Conservation (phyloP, 306 rosid genomes). For the Datisca glomerata region DNA sequence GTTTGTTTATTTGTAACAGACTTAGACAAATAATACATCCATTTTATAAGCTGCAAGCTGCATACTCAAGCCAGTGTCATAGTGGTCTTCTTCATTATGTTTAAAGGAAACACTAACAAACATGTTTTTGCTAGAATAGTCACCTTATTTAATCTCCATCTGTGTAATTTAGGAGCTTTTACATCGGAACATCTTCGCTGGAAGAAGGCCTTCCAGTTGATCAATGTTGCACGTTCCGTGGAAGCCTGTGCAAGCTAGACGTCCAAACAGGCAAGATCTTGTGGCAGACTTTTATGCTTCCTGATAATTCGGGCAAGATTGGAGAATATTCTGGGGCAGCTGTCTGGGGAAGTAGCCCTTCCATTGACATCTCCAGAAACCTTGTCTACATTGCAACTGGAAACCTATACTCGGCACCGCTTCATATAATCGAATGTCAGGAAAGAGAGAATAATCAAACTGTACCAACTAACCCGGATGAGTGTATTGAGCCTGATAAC, state of each 20-base stretch:
- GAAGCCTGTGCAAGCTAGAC: constrained; percentile 32
- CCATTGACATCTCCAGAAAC: constrained; percentile 35
- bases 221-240: constrained; percentile 47
- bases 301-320: constrained; percentile 23
- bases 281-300: constrained; percentile 54
- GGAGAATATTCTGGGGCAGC: constrained; percentile 50
- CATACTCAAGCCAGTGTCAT: too few relatives aligned
- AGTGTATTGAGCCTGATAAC: constrained; percentile 46
- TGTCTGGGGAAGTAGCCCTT: constrained; percentile 76
- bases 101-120: too few relatives aligned
- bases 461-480: constrained; percentile 18
- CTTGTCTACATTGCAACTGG: constrained; percentile 47
- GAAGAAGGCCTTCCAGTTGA: constrained; percentile 25
- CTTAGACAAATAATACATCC: too few relatives aligned
- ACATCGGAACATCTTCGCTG: constrained; percentile 27
- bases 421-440: constrained; percentile 26
- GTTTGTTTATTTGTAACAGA: too few relatives aligned
- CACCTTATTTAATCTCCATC: too few relatives aligned
- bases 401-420: constrained; percentile 46
- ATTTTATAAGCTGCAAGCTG: too few relatives aligned
- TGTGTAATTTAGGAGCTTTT: too few relatives aligned
- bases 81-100: too few relatives aligned
- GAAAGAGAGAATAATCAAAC: constrained; percentile 34
- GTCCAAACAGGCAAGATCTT: constrained; percentile 19
- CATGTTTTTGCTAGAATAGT: too few relatives aligned